Percentiles rank a stretch among this genome's conserved stretches.
phyloP scores from a whole-genome alignment of 352 stramenopile genomes.

The Phytopythium vexans region DNA sequence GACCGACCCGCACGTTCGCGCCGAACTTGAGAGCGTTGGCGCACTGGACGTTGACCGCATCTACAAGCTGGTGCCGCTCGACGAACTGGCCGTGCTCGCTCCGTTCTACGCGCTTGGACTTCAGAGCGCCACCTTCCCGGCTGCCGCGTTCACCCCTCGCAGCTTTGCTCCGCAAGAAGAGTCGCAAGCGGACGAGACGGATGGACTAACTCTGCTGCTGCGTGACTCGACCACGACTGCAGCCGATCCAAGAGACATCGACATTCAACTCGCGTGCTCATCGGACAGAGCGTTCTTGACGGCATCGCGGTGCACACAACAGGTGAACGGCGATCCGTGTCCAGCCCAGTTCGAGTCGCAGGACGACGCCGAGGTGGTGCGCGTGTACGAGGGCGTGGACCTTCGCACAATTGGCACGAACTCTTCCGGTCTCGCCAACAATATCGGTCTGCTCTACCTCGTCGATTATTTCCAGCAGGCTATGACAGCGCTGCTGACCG shows the following conservation, averaged over 20 bases:
- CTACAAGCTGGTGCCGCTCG: slow-evolving; percentile 26
- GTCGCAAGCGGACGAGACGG: slow-evolving; percentile 1
- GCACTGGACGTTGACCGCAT: slow-evolving; percentile 36
- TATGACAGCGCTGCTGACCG: slow-evolving; percentile 27
- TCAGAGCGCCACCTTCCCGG: slow-evolving; percentile 39
- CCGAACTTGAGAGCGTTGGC: slow-evolving; percentile 20
- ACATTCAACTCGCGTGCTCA: slow-evolving; percentile 28
- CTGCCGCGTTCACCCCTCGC: slow-evolving; percentile 24
- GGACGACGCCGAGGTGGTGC: no score
- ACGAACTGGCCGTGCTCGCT: slow-evolving; percentile 24
- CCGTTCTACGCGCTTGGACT: slow-evolving; percentile 42
- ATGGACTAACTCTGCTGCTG: slow-evolving; percentile 22
- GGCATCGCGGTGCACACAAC: slow-evolving; percentile 17
- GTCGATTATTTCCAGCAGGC: slow-evolving; percentile 41
- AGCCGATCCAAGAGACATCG: slow-evolving; percentile 1
- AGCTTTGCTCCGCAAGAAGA: slow-evolving; percentile 5
- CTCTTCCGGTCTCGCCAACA: slow-evolving; percentile 34
- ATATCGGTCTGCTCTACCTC: slow-evolving; percentile 33
- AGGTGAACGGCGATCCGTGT: slow-evolving; percentile 29
- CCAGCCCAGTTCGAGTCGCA: background rate
- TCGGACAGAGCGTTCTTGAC: slow-evolving; percentile 21
- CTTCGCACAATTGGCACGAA: no score
- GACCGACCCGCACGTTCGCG: slow-evolving; percentile 12
- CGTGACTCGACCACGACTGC: slow-evolving; percentile 3
- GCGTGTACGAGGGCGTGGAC: background rate